Base-by-base conservation (phyloP, 2,329 filamentous ascomycete genomes). In the Phyllosticta citrichinensis region DNA sequence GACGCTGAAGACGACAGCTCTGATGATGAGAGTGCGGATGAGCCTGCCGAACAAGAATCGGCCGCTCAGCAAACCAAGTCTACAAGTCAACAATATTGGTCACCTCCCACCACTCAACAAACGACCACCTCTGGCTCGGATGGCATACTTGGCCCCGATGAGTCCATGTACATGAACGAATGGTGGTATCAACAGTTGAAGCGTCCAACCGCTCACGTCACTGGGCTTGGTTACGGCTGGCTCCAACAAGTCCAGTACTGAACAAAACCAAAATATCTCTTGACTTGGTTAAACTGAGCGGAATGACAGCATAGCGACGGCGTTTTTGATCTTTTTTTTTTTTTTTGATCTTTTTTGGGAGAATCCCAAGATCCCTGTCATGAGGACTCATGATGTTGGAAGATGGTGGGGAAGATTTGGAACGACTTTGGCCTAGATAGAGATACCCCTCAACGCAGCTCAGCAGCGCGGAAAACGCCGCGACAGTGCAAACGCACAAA, bases 1-100 rank as follows among this genome's bases (percentile, higher is more conserved):
- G 76, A 81, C 25, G 82, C 83, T 54, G 80, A 82, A 5, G 64
- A 63, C 40, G 63, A 64, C 53, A 62, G 60, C 35, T 57, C 57
- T 8, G 81, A 82, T 1, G 83, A 82, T 0, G 79, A 79, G 77
- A 77, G 71, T 57, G 68, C 17, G 3, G 73, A 72, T n/a, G 73
- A 62, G 66, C 66, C 69, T 0, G 65, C 59, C 1, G 61, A 56
- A 22, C 8, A 12, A 40, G 14, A 40, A 17, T 40, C 33, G 5
- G 61, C 62, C 8, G 30, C 55, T 22, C 57, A 62, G 22, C 52
- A 58, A 14, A 54, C 52, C 4, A 67, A 25, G 64, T 63, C 56
- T 63, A 60, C 20, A 65, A 66, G 57, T 66, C 19, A 58, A 20
- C 55, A 57, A 30, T 64, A 67, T 25, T 64, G 69, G 53, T 65